phyloP scores from a whole-genome alignment of 176 grass and related monocot genomes.

The Juncus inflexus region DNA sequence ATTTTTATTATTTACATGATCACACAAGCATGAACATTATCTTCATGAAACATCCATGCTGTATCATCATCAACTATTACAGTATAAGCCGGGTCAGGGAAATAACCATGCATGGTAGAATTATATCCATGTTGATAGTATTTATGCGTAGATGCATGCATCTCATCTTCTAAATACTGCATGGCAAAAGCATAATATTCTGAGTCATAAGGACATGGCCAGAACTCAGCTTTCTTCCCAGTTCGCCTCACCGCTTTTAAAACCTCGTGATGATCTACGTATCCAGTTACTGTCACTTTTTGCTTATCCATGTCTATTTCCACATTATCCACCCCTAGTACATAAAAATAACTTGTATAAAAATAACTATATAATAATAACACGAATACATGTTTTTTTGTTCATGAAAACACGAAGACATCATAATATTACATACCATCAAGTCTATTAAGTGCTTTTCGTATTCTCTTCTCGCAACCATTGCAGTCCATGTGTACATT shows the following conservation, averaged over 20 bases:
- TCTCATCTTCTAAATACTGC: constrained; percentile 68
- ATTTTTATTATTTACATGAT: constrained; percentile 49
- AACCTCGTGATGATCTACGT: constrained; percentile 53
- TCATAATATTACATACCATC: constrained; percentile 35
- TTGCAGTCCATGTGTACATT: constrained; percentile 93
- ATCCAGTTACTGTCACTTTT: constrained; percentile 88
- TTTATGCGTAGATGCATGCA: constrained; percentile 44
- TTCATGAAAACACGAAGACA: not conserved
- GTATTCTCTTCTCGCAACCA: constrained; percentile 60
- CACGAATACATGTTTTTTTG: not conserved
- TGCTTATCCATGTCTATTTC: constrained; percentile 78
- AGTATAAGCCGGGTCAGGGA: constrained; percentile 62
- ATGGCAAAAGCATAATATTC: constrained; percentile 78
- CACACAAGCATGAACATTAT: constrained; percentile 74
- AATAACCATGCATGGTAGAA: constrained; percentile 46
- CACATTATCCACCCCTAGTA: constrained; percentile 48
- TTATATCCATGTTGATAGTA: constrained; percentile 84
- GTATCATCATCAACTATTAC: constrained; percentile 60
- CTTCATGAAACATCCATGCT: constrained; percentile 59
- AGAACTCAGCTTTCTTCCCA: constrained; percentile 69
- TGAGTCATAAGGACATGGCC: constrained; percentile 72
- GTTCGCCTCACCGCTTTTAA: constrained; percentile 71
- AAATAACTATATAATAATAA: too few relatives aligned
- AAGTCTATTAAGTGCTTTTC: constrained; percentile 60
- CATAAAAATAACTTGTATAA: too few relatives aligned